Evolutionary conservation across 169 alveolate genomes (phyloP).

Genomic region (Babesia ovata): DNA sequence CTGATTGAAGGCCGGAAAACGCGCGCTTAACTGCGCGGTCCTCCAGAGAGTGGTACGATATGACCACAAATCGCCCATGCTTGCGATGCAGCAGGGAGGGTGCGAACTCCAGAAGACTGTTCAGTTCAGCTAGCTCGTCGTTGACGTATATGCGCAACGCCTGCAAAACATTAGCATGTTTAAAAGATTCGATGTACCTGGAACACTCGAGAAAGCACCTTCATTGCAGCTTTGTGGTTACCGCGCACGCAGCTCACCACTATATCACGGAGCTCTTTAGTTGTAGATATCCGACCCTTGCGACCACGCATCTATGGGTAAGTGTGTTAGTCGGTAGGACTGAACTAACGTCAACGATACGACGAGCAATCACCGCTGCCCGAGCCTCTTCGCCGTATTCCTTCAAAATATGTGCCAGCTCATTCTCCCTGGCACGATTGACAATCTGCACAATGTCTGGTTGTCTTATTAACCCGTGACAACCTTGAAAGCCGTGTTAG

Average conservation of each 20-base stretch:
- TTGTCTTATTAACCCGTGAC: background rate
- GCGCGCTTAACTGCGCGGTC: constrained; percentile 64
- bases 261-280: constrained; percentile 64
- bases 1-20: constrained; percentile 28
- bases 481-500: constrained; percentile 62
- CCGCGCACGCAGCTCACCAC: constrained; percentile 58
- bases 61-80: constrained; percentile 65
- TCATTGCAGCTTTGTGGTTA: constrained; percentile 68
- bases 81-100: constrained; percentile 61
- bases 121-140: constrained; percentile 72
- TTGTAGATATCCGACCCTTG: constrained; percentile 57
- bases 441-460: constrained; percentile 22
- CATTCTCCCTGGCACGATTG: constrained; percentile 41
- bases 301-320: constrained; percentile 21
- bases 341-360: constrained; percentile 44
- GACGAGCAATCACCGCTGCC: constrained; percentile 49
- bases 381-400: constrained; percentile 67
- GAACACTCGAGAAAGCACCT: constrained; percentile 71
- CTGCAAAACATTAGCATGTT: constrained; percentile 7
- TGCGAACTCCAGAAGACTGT: constrained; percentile 52
- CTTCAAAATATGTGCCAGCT: constrained; percentile 19
- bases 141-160: constrained; percentile 75
- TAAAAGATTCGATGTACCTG: constrained; percentile 32
- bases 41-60: constrained; percentile 80
- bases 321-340: background rate